phyloP scores from a whole-genome alignment of 345 rosid genomes.

The Aurinia saxatilis region DNA sequence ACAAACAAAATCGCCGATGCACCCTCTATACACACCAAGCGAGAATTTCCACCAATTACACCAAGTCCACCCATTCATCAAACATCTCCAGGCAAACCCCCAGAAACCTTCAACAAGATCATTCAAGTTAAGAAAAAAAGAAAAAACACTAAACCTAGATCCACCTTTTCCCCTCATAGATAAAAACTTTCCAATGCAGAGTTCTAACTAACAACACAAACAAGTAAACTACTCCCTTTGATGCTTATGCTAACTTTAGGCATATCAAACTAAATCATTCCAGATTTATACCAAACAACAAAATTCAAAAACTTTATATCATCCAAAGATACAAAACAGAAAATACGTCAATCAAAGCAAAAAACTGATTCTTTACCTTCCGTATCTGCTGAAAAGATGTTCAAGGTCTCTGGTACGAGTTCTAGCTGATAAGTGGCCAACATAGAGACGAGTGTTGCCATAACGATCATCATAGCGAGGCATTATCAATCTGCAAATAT shows the following conservation, averaged over 20 bases:
- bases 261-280: neutral
- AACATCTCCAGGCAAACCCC: conserved; percentile 91
- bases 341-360: neutral
- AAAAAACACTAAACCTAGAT: conserved; percentile 30
- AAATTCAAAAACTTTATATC: neutral
- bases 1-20: conserved; percentile 33
- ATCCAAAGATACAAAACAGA: neutral
- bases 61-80: conserved; percentile 94
- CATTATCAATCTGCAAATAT: conserved; percentile 34
- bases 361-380: conserved; percentile 32
- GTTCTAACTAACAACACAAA: neutral
- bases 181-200: conserved; percentile 2
- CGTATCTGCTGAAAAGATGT: conserved; percentile 50
- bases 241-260: neutral
- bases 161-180: conserved; percentile 8
- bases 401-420: conserved; percentile 58
- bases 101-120: conserved; percentile 99
- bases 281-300: neutral
- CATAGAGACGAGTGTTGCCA: conserved; percentile 51
- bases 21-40: conserved; percentile 29
- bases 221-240: neutral
- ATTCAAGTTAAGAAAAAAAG: conserved; percentile 65
- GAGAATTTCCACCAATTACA: conserved; percentile 46
- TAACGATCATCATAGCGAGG: conserved; percentile 49
- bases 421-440: conserved; percentile 48